Evolutionary conservation across 108 stramenopile genomes (phyloP), one percentile per base, ranked within the genome.

Genomic region (Pseudonitzschia delicatissima): DNA sequence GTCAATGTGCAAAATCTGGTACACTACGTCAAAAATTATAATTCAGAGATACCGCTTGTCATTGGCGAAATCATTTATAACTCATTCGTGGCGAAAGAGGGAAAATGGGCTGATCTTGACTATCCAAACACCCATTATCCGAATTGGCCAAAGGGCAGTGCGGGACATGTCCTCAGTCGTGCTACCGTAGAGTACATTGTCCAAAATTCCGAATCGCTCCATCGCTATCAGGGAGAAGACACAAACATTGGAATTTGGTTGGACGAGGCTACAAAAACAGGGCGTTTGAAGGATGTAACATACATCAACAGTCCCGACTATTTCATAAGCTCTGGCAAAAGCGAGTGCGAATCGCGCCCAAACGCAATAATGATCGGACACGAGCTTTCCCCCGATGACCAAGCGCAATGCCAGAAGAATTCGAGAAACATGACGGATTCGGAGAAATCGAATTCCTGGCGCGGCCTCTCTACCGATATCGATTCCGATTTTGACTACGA

Each of bases 201-300:
- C 17, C 17, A 44, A 26, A 55, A 68, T 13, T 47, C 57, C 7
- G 32, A 49, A 20, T 29, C 45, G 26, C 45, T 78, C 2, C 64
- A 67, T 60, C 66, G 77, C 5, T 82, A 79, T 62, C 82, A 82
- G 64, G 77, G 77, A n/a, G 82, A 82, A 67, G 82, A 82, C 62
- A 57, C 53, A 21, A 72, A 70, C 44, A 9, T 82, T 23, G 82
- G 82, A 4, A 82, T 82, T 37, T 82, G 82, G 82, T 31, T 82
- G 40, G 47, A 82, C 47, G 60, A 81, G 4, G 55, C 42, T 11
- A 18, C 45, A 8, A 47, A 70, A 50, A 3, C 27, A 13, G 36
- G 49, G 21, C 7, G 21, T 7, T 11, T 57, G 26, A 11, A 21
- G 47, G 52, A 37, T 15, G 8, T 72, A 40, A 64, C 71, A 25